A percentile compares a stretch with the other conserved stretches of the same genome.
phyloP scores from a whole-genome alignment of 2,329 filamentous ascomycete genomes.

The Colletotrichum truncatum region DNA sequence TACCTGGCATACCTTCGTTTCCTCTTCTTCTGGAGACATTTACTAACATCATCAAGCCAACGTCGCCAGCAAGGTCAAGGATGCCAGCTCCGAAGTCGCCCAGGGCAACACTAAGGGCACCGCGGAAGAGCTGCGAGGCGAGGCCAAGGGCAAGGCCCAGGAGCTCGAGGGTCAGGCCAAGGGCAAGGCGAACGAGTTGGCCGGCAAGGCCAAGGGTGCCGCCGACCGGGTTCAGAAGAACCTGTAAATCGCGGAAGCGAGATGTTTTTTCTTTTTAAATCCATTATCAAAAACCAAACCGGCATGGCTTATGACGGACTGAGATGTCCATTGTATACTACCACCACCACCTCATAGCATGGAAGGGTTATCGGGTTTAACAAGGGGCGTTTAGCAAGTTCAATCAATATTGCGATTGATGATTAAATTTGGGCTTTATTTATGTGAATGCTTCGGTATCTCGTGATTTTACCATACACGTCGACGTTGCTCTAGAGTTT shows the following conservation, averaged over 20 bases:
- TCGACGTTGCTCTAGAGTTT: too few relatives aligned
- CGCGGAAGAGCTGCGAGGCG: constrained; percentile 48
- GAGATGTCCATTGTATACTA: constrained; percentile 15
- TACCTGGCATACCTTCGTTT: not conserved
- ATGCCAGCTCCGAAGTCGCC: constrained; percentile 47
- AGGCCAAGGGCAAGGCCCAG: constrained; percentile 49
- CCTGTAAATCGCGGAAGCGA: constrained; percentile 28
- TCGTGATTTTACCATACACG: too few relatives aligned
- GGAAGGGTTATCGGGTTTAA: constrained; percentile 14
- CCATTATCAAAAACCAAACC: not conserved
- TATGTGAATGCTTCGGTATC: too few relatives aligned
- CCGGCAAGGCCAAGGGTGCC: constrained; percentile 52
- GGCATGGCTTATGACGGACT: constrained; percentile 4
- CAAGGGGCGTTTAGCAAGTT: constrained; percentile 15
- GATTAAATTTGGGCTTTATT: too few relatives aligned
- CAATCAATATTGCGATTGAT: constrained; percentile 1
- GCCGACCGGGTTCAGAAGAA: constrained; percentile 50
- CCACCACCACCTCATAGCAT: constrained; percentile 21
- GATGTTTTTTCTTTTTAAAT: too few relatives aligned
- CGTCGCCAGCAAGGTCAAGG: constrained; percentile 58
- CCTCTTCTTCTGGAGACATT: not conserved
- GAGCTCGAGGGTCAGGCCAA: constrained; percentile 44
- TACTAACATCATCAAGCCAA: constrained; percentile 40
- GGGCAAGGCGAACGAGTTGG: constrained; percentile 45
- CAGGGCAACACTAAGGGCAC: constrained; percentile 49